Conservation (phyloP, 2,329 filamentous ascomycete genomes). For the Gnomoniopsis smithogilvyi region DNA sequence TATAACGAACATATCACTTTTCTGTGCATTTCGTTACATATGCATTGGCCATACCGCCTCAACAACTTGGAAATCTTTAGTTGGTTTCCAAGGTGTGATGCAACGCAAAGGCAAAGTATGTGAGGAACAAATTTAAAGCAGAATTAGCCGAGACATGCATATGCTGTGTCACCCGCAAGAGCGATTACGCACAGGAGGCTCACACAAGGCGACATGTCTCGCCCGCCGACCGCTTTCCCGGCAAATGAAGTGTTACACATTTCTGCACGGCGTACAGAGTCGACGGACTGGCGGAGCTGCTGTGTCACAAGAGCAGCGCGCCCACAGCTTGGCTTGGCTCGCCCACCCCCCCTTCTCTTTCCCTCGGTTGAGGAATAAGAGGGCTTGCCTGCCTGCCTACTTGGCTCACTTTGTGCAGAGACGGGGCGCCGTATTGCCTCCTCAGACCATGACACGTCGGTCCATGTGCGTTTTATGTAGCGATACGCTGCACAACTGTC, state of each 20-base stretch:
- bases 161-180: neutral
- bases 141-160: slow-evolving; percentile 19
- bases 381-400: neutral
- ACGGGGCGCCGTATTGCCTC: neutral
- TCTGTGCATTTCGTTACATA: neutral
- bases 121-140: slow-evolving; percentile 12
- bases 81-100: neutral
- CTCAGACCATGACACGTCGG: neutral
- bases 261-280: neutral
- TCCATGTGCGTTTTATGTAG: neutral
- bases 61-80: no score
- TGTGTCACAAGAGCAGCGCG: slow-evolving; percentile 5
- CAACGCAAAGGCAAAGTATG: neutral
- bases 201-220: slow-evolving; percentile 14
- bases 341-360: no score
- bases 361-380: no score
- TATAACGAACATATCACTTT: neutral
- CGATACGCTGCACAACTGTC: neutral
- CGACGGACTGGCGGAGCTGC: neutral
- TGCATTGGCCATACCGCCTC: neutral
- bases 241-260: slow-evolving; percentile 6
- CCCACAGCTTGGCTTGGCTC: neutral
- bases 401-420: slow-evolving; percentile 7
- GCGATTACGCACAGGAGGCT: slow-evolving; percentile 18
- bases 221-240: slow-evolving; percentile 7